Percentiles rank a stretch among this genome's conserved stretches.
phyloP scores from a whole-genome alignment of 371 early-diverging fungal species.

The Fennellomyces sp. region DNA sequence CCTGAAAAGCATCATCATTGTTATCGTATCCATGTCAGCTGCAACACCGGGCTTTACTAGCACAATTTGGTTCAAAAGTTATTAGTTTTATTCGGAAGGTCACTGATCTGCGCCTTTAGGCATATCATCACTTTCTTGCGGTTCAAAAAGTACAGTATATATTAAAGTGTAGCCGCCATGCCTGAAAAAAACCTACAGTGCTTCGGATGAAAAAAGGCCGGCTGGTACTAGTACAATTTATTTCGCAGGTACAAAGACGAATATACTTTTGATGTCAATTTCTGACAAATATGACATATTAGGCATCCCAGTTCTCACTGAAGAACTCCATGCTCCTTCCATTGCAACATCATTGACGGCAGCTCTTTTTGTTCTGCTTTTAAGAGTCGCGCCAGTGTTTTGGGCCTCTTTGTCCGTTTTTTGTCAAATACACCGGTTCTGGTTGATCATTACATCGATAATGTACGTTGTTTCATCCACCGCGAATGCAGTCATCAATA shows the following conservation, averaged over 20 bases:
- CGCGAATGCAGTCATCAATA: constrained; percentile 62
- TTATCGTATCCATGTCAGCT: constrained; percentile 18
- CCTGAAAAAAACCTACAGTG: too few species aligned
- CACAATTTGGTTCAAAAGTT: too few species aligned
- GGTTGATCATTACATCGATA: constrained; percentile 56
- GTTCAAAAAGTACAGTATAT: too few species aligned
- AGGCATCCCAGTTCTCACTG: constrained; percentile 7
- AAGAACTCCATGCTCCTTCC: constrained; percentile 51
- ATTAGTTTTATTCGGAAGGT: too few species aligned
- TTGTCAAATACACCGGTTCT: constrained; percentile 52
- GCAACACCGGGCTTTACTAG: constrained; percentile 26
- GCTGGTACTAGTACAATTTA: too few species aligned
- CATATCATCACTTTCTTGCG: too few species aligned
- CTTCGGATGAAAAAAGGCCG: too few species aligned
- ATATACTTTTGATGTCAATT: neutral
- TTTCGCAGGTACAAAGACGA: constrained; percentile 15
- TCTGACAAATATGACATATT: neutral
- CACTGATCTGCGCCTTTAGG: too few species aligned
- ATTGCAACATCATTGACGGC: constrained; percentile 58
- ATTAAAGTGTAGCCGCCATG: too few species aligned
- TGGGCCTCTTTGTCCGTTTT: constrained; percentile 67
- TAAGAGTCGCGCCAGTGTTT: constrained; percentile 64
- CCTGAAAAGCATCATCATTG: constrained; percentile 19
- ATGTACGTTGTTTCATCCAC: constrained; percentile 64
- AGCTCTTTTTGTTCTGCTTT: constrained; percentile 54